Conservation (phyloP, 2,329 filamentous ascomycete species). For the Aplosporella prunicola region DNA sequence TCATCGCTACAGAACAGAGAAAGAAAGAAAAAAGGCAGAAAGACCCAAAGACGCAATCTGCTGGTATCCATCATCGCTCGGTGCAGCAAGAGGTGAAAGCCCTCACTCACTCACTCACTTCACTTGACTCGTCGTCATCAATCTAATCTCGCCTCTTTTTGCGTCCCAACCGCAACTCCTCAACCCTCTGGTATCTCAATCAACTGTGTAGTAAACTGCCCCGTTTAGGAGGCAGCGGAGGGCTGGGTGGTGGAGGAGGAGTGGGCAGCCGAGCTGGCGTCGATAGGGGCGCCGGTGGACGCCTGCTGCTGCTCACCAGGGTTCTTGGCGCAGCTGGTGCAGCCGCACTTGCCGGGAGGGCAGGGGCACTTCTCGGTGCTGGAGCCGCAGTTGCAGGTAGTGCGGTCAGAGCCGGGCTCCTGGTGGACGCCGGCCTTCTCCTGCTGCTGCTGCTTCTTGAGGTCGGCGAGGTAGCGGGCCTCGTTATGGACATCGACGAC, state of each 20-base stretch:
- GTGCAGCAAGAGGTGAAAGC: background rate
- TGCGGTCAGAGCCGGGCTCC: conserved; percentile 32
- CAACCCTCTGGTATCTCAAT: background rate
- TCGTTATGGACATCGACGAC: conserved; percentile 90
- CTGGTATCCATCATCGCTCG: background rate
- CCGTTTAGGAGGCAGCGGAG: conserved; percentile 1
- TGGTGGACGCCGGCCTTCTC: conserved; percentile 23
- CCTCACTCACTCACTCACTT: background rate
- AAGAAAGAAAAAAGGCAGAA: too few relatives aligned
- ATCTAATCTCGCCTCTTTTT: background rate
- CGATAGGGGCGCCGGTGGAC: too few relatives aligned
- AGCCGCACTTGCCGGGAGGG: conserved; percentile 38
- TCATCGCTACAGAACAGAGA: too few relatives aligned
- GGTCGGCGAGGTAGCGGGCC: conserved; percentile 74
- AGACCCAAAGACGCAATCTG: too few relatives aligned
- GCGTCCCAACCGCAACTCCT: background rate
- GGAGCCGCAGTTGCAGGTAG: conserved; percentile 40
- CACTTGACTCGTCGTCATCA: background rate
- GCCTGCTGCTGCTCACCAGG: conserved; percentile 18
- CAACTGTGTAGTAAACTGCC: background rate
- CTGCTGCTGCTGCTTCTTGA: conserved; percentile 53
- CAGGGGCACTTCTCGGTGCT: conserved; percentile 36
- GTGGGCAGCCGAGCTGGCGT: background rate
- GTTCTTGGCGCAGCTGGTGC: conserved; percentile 39
- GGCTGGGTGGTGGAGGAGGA: background rate